A percentile compares a stretch with the other conserved stretches of the same genome.
Conservation (phyloP, 23 red algal genomes). For the Gracilaria domingensis region DNA sequence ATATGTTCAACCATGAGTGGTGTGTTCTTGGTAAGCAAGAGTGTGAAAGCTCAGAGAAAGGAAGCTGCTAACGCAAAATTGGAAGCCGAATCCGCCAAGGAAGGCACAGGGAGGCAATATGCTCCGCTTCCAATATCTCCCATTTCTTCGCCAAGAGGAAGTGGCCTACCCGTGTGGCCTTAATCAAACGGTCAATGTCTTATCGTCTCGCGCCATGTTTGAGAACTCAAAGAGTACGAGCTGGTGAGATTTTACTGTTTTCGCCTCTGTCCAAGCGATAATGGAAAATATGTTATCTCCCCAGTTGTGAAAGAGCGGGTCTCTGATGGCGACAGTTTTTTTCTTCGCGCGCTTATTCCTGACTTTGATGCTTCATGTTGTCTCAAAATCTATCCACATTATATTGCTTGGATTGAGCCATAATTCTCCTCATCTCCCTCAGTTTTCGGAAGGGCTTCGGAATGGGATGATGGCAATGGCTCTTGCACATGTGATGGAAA, state of each 20-base stretch:
- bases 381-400: not conserved
- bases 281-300: not conserved
- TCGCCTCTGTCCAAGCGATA: not conserved
- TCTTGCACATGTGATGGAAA: conserved; percentile 49
- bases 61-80: conserved; percentile 10
- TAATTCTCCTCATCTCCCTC: conserved; percentile 24
- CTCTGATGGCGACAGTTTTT: conserved; percentile 10
- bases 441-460: conserved; percentile 45
- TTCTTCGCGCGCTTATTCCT: conserved; percentile 7
- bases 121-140: conserved; percentile 51
- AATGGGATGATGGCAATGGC: conserved; percentile 3
- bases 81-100: not conserved
- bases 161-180: conserved; percentile 53
- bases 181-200: not conserved
- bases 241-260: not conserved
- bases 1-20: conserved; percentile 78
- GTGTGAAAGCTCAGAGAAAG: conserved; percentile 15
- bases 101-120: not conserved
- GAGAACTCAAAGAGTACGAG: not conserved
- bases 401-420: conserved; percentile 20
- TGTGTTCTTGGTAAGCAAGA: conserved; percentile 67
- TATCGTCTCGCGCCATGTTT: not conserved
- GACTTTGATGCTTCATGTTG: conserved; percentile 2
- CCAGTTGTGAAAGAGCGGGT: not conserved
- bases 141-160: conserved; percentile 58